These are phyloP conservation scores for Pyrus hybrid DNA, from an alignment of 331 rosid genomes.

Conservation along the genomic window DNA sequence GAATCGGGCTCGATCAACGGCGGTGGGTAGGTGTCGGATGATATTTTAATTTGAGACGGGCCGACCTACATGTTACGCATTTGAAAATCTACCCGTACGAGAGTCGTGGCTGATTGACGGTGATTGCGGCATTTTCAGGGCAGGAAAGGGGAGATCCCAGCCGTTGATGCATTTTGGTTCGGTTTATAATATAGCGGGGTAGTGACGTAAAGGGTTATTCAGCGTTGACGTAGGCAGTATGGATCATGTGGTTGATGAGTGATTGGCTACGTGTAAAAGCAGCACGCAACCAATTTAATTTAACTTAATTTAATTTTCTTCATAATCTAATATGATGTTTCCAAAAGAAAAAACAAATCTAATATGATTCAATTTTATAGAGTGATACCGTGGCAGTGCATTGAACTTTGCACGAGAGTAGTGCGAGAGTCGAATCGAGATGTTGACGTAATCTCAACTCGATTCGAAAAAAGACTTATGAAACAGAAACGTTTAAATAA, in stretches of 20 bases:
- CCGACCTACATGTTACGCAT: not conserved
- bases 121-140: not conserved
- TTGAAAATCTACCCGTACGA: not conserved
- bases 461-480: no score
- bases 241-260: not conserved
- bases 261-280: not conserved
- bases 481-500: no score
- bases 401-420: no score
- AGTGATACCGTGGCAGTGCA: no score
- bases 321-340: no score
- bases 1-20: not conserved
- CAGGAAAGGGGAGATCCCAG: not conserved
- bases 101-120: not conserved
- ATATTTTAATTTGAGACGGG: not conserved
- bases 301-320: no score
- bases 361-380: no score
- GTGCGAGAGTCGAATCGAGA: no score
- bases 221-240: constrained; percentile 11
- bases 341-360: no score
- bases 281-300: not conserved
- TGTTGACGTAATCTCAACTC: no score
- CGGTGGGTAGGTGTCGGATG: no score
- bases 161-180: not conserved
- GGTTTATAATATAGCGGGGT: not conserved
- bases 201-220: not conserved